Base-by-base conservation (phyloP, 768 basidiomycete genomes). In the Leccinum subtestaceum region DNA sequence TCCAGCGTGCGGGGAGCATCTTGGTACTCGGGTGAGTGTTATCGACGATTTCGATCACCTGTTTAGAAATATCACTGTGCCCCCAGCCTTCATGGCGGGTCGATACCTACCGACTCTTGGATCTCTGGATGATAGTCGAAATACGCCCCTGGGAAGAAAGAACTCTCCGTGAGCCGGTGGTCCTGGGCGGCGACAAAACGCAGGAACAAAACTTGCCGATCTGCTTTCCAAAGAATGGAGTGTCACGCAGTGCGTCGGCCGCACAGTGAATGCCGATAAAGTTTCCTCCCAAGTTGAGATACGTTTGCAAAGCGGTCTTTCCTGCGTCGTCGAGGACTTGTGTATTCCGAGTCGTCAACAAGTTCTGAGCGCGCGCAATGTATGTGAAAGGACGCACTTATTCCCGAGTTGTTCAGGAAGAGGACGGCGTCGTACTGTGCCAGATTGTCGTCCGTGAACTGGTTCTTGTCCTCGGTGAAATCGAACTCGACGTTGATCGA, bases 51-150 rank as follows among this genome's bases (percentile, higher is more conserved):
- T 84, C 70, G 54, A 91, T 83, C 1, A 80, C 87, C 85, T 86
- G 62, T 36, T 17, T 50, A 29, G 17, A 21, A 57, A 12, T 32
- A 48, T 59, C 31, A 57, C 3, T 23, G 23, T 23, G 23, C 23
- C 23, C 3, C 17, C 50, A 12, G 32, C 38, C 0, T 48, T 46
- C 15, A 38, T 43, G 45, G n/a, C 5, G 31, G 32, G 31, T 8
- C 38, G 34, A 51, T 19, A 51, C 59, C 83, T 57, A 89, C 88
- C 51, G 88, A 88, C 52, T 81, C 77, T 70, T 88, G 86, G 12
- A 91, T 69, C 0, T 72, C 75, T 0, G 88, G 82, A 63, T 91
- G 89, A 69, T 87, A 87, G 65, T 89, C 85, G 63, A 91, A 92
- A 47, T 78, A 80, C 10, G 90, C 83, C 15, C 85, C 83, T 85